phyloP scores from a whole-genome alignment of 1,139 yeast genomes.

The Hyphopichia buzzinii region DNA sequence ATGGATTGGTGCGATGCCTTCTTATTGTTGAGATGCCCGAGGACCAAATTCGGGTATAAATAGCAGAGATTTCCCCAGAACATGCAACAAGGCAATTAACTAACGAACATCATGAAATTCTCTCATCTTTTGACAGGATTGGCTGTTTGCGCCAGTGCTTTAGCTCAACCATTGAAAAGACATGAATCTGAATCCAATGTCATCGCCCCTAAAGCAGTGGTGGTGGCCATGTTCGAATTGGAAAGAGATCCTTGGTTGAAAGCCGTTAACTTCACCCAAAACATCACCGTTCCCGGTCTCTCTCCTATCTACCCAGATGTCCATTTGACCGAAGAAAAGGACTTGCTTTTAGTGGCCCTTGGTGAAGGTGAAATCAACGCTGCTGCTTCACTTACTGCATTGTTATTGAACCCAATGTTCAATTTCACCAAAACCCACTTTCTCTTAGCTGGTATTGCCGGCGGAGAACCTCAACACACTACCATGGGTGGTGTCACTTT shows the following conservation, averaged over 20 bases:
- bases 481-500: slow-evolving; percentile 59
- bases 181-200: slow-evolving; percentile 24
- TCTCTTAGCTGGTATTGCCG: slow-evolving; percentile 66
- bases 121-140: neutral
- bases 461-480: slow-evolving; percentile 52
- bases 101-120: slow-evolving; percentile 2
- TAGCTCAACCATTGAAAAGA: slow-evolving; percentile 4
- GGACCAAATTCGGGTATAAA: too few species aligned
- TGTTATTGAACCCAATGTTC: slow-evolving; percentile 52
- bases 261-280: slow-evolving; percentile 45
- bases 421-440: slow-evolving; percentile 61
- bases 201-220: slow-evolving; percentile 54
- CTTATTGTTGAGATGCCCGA: too few species aligned
- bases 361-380: slow-evolving; percentile 75
- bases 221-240: slow-evolving; percentile 55
- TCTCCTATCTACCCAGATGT: slow-evolving; percentile 59
- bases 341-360: slow-evolving; percentile 60
- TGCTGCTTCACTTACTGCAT: slow-evolving; percentile 57
- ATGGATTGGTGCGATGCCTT: too few species aligned
- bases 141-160: neutral
- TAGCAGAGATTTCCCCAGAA: too few species aligned
- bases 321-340: slow-evolving; percentile 53
- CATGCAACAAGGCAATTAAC: too few species aligned
- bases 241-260: slow-evolving; percentile 58
- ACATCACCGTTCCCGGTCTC: slow-evolving; percentile 60